Percentiles rank a stretch among this genome's conserved stretches.
Evolutionary conservation across 441 rosid species (phyloP).

Genomic region (Omphalea diandra): DNA sequence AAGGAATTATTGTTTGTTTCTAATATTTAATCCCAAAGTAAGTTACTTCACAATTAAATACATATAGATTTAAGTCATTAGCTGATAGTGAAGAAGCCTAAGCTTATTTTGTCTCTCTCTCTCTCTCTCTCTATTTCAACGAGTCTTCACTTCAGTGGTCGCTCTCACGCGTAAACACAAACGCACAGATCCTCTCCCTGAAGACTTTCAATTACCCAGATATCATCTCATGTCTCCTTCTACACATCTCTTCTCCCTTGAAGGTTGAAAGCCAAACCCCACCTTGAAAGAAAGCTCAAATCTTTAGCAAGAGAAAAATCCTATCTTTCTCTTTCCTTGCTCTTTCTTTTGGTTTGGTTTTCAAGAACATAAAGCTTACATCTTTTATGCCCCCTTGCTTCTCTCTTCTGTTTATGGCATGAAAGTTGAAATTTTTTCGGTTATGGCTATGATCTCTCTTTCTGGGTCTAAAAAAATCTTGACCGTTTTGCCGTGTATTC

Average conservation of each 20-base stretch:
- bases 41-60: not conserved
- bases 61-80: not conserved
- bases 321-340: not conserved
- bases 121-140: constrained; percentile 22
- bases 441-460: not conserved
- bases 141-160: constrained; percentile 20
- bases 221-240: not conserved
- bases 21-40: constrained; percentile 6
- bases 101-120: not conserved
- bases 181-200: constrained; percentile 18
- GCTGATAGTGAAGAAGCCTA: no score
- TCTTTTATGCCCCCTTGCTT: not conserved
- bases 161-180: constrained; percentile 35
- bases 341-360: not conserved
- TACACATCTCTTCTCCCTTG: not conserved
- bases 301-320: not conserved
- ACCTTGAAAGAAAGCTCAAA: not conserved
- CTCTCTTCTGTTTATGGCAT: not conserved
- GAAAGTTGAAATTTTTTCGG: not conserved
- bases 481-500: not conserved
- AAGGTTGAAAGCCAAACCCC: not conserved
- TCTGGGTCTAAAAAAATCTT: not conserved
- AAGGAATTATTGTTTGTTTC: constrained; percentile 5
- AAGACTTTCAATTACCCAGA: constrained; percentile 1
- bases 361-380: not conserved